Conservation (phyloP, 106 monocot species). For the Amphibolis antarctica region DNA sequence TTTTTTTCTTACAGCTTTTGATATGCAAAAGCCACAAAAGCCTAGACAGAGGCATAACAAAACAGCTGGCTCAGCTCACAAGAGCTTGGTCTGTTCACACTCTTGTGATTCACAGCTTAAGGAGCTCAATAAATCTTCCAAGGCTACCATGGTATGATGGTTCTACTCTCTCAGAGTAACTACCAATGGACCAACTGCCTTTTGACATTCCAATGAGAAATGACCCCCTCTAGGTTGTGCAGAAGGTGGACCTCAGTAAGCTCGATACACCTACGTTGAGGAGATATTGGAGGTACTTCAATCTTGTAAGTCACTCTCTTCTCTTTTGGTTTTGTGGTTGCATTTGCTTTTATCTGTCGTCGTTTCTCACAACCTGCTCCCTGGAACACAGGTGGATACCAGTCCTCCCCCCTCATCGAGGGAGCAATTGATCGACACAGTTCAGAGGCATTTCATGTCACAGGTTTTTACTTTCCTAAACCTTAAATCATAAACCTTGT, state of each 20-base stretch:
- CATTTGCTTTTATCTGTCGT: background rate
- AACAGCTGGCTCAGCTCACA: constrained; percentile 17
- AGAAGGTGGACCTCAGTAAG: constrained; percentile 76
- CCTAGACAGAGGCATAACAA: constrained; percentile 34
- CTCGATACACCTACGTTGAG: constrained; percentile 57
- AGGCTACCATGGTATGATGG: constrained; percentile 30
- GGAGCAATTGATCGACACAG: constrained; percentile 64
- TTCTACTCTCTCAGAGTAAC: background rate
- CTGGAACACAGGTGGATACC: constrained; percentile 28
- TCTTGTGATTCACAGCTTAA: constrained; percentile 50
- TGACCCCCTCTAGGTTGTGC: constrained; percentile 7
- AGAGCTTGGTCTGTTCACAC: constrained; percentile 27
- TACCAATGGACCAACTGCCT: background rate
- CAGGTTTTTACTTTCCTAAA: constrained; percentile 23
- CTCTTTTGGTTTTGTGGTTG: background rate
- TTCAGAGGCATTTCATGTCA: constrained; percentile 76
- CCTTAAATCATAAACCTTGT: background rate
- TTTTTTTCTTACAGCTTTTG: constrained; percentile 19
- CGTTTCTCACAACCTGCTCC: background rate
- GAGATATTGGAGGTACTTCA: constrained; percentile 78
- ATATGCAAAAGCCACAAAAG: constrained; percentile 36
- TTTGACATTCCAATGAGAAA: background rate
- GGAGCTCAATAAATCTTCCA: constrained; percentile 35
- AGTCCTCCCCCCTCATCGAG: constrained; percentile 74
- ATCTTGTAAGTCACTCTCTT: constrained; percentile 41